These are phyloP conservation scores for Suhomyces pyralidae DNA, from an alignment of 805 yeast species.

Conservation along the genomic window DNA sequence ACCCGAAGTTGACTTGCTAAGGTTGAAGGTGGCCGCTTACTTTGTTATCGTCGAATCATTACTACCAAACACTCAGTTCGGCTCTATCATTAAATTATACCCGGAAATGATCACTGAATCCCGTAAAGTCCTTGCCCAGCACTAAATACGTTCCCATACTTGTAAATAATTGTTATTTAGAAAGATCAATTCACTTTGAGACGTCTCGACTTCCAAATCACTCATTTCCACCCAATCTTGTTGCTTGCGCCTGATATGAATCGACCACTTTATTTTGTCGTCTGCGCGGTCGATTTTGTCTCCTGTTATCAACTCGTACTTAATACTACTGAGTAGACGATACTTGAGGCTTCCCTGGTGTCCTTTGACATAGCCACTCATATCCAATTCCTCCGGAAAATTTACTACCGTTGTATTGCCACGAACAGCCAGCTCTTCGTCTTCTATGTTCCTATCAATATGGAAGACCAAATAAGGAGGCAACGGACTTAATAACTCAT, in stretches of 20 bases:
- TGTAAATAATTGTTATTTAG: constrained; percentile 63
- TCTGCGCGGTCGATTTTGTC: constrained; percentile 15
- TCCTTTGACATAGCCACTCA: constrained; percentile 27
- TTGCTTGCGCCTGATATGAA: constrained; percentile 28
- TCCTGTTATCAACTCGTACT: constrained; percentile 13
- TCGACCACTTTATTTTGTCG: constrained; percentile 49
- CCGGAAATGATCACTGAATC: constrained; percentile 7
- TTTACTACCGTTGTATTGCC: constrained; percentile 56
- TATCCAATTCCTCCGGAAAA: constrained; percentile 45
- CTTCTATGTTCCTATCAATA: constrained; percentile 45
- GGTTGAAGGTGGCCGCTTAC: constrained; percentile 12
- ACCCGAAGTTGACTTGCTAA: constrained; percentile 8
- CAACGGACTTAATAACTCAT: constrained; percentile 33
- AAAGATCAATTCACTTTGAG: constrained; percentile 59
- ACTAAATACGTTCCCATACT: constrained; percentile 50
- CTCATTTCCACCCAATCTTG: constrained; percentile 57
- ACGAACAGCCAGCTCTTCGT: constrained; percentile 4
- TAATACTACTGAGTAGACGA: constrained; percentile 23
- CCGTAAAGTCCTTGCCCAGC: constrained; percentile 4
- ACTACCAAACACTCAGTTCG: constrained; percentile 18
- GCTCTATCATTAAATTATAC: constrained; percentile 5
- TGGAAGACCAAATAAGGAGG: constrained; percentile 59
- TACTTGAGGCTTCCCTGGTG: constrained; percentile 30
- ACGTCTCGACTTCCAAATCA: constrained; percentile 45
- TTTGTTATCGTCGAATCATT: constrained; percentile 16